These are phyloP conservation scores for Skeletonema tropicum DNA, from an alignment of 108 stramenopile species.

Conservation along the genomic window DNA sequence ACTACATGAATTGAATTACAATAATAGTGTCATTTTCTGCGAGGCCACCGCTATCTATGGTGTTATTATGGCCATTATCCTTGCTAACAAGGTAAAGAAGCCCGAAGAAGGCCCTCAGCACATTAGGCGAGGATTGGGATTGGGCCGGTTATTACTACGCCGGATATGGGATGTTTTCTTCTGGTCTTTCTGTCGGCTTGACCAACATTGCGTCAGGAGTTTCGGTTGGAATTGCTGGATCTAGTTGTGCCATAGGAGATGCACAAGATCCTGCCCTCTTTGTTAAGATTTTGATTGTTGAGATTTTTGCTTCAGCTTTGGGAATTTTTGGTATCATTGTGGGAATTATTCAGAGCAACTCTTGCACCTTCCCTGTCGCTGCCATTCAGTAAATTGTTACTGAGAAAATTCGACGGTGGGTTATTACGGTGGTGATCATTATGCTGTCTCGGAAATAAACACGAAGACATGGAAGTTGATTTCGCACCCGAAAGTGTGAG, in stretches of 20 bases:
- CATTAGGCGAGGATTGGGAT: slow-evolving; percentile 81
- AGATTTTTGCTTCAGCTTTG: slow-evolving; percentile 99
- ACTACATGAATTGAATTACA: not conserved
- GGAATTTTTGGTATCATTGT: slow-evolving; percentile 99
- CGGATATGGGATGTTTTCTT: slow-evolving; percentile 97
- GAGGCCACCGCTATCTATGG: slow-evolving; percentile 99
- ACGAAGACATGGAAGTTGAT: not conserved
- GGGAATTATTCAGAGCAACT: slow-evolving; percentile 97
- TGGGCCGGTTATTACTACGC: slow-evolving; percentile 92
- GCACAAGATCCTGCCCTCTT: slow-evolving; percentile 98
- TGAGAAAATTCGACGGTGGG: not conserved
- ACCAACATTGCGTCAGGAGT: slow-evolving; percentile 99
- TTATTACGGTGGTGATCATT: not conserved
- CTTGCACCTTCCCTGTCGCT: slow-evolving; percentile 93
- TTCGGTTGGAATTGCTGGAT: slow-evolving; percentile 97
- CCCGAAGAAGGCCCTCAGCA: slow-evolving; percentile 68
- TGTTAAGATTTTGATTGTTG: slow-evolving; percentile 99
- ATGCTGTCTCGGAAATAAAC: not conserved
- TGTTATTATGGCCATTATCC: slow-evolving; percentile 99
- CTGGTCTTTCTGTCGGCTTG: slow-evolving; percentile 95
- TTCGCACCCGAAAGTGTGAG: not conserved
- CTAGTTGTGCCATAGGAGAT: slow-evolving; percentile 96
- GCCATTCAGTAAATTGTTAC: slow-evolving; percentile 35
- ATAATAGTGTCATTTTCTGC: slow-evolving; percentile 96
- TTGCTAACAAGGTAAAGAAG: slow-evolving; percentile 94